Evolutionary conservation across 2,329 filamentous ascomycete species (phyloP).

Genomic region (Aspergillus neoniger): DNA sequence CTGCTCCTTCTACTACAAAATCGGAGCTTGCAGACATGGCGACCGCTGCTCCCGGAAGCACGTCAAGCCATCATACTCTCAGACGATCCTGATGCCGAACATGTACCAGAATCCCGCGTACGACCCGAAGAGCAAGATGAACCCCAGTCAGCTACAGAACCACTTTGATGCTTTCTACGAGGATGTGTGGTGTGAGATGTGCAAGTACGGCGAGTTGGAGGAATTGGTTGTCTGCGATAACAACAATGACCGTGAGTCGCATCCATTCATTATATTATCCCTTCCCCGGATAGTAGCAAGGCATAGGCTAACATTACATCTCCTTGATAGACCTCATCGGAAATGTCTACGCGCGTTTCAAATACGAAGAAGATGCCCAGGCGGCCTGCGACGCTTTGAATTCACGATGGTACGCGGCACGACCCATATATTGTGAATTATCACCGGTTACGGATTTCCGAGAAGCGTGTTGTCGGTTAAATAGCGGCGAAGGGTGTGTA

Average conservation of each 20-base stretch:
- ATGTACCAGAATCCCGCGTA: constrained; percentile 99
- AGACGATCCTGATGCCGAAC: constrained; percentile 96
- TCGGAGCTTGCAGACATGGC: constrained; percentile 96
- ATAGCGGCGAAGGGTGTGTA: constrained; percentile 92
- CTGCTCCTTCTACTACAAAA: constrained; percentile 99
- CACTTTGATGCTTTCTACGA: constrained; percentile 99
- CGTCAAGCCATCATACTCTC: constrained; percentile 97
- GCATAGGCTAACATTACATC: constrained; percentile 16
- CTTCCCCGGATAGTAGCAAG: background rate
- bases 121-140: constrained; percentile 97
- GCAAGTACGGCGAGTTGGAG: constrained; percentile 96
- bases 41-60: constrained; percentile 98
- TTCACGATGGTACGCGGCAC: constrained; percentile 91
- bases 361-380: constrained; percentile 97
- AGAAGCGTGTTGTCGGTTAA: constrained; percentile 94
- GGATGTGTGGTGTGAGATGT: constrained; percentile 99
- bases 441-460: constrained; percentile 96
- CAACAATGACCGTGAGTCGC: constrained; percentile 85
- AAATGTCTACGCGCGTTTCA: constrained; percentile 99
- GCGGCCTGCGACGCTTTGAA: constrained; percentile 93
- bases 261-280: background rate
- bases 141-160: constrained; percentile 91
- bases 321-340: constrained; percentile 75
- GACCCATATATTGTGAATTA: constrained; percentile 97
- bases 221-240: constrained; percentile 99